Evolutionary conservation across 2,329 filamentous ascomycete genomes (phyloP).

Genomic region (Aspergillus sp.): DNA sequence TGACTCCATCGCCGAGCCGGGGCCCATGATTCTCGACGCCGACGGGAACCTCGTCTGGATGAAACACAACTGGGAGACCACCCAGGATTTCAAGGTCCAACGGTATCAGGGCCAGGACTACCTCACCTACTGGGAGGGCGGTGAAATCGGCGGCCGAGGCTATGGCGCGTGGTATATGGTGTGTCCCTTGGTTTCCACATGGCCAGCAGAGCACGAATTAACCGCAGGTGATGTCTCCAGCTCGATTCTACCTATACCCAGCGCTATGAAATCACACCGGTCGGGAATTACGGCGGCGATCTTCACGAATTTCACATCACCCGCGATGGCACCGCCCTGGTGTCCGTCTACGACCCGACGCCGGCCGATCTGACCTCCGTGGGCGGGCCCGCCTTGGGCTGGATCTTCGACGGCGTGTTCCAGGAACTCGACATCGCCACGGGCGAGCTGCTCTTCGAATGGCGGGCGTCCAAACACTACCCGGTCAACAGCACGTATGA

Average conservation of each 20-base stretch:
- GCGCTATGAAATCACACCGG: conserved; percentile 18
- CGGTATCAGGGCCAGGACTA: conserved; percentile 22
- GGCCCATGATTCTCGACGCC: conserved; percentile 28
- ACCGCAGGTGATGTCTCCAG: conserved; percentile 7
- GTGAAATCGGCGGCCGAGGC: conserved; percentile 18
- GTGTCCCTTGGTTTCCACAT: background rate
- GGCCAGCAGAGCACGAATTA: background rate
- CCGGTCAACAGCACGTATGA: conserved; percentile 23
- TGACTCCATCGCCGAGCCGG: conserved; percentile 27
- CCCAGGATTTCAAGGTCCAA: conserved; percentile 28
- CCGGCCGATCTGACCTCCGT: conserved; percentile 26
- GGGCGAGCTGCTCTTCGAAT: conserved; percentile 34
- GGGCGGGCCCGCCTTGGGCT: conserved; percentile 27
- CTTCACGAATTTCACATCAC: conserved; percentile 37
- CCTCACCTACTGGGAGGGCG: conserved; percentile 28
- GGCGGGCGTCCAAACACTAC: conserved; percentile 36
- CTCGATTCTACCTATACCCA: conserved; percentile 25
- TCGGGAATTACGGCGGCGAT: conserved; percentile 25
- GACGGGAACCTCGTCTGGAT: conserved; percentile 28
- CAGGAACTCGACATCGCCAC: conserved; percentile 38
- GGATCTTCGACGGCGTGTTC: conserved; percentile 30
- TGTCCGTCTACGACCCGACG: conserved; percentile 29
- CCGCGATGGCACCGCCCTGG: conserved; percentile 27
- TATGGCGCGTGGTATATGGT: conserved; percentile 28
- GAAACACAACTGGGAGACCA: conserved; percentile 20